Base-by-base conservation (phyloP, 2,329 filamentous ascomycete genomes). In the Monilinia vaccinii-corymbosi region DNA sequence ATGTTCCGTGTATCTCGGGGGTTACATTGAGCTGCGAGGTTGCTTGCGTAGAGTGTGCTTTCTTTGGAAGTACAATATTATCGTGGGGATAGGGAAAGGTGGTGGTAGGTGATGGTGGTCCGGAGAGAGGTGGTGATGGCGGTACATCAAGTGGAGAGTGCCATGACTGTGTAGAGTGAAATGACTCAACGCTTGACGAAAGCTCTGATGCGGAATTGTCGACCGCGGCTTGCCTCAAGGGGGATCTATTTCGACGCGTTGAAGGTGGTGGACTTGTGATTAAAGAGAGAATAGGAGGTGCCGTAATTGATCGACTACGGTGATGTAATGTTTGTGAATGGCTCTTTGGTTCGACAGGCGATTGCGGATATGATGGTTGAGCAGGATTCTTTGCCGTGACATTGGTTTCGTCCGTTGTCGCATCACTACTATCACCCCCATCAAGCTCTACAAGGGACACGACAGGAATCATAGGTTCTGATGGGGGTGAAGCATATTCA, bases 101-200 rank as follows among this genome's bases (percentile, higher is more conserved):
- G 14, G 63, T 63, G 13, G 68, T 70, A 13, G 75, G 72, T 32
- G 73, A 74, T 5, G 77, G 76, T 23, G 65, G 58, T 18, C 73
- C 68, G 2, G 76, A 74, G 21, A 78, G 76, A 3, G 79, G 80
- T 7, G 75, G 76, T 25, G 77, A 76, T 3, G 77, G 70, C 31
- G 76, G 72, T 6, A 73, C 73, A 42, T 53, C 56, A 32, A 74
- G 69, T 11, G 76, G 73, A 25, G 79, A 78, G 63, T 78, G 75
- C 79, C 79, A 81, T 10, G 80, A 80, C 61, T 80, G 74, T 6
- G 77, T 73, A 60, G 77, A 81, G 66, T 81, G 79, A 63, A 84
- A 82, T 0, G 81, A 83, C 56, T 81, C 80, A 18, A 76, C 75
- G 34, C 75, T 74, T 5, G 79, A 76, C 11, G 80, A 81, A n/a